Evolutionary conservation across 106 monocot species (phyloP), one percentile per base, ranked within the genome.

Genomic region (Dioscorea alata): DNA sequence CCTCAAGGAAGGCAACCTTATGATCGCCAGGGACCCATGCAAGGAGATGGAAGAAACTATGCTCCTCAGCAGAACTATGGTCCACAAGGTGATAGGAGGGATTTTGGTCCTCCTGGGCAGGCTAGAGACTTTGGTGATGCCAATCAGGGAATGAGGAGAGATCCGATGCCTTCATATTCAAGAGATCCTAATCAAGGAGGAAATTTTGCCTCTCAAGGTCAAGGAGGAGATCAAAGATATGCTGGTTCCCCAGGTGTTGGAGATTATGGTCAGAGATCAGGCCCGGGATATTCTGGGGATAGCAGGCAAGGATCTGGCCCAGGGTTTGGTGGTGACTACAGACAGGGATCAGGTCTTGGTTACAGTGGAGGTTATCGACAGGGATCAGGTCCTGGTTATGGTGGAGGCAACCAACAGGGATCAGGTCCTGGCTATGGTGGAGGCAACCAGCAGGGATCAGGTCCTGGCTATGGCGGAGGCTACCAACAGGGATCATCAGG

Each of bases 41-140:
- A 71, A 32, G 74, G 78, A 50, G 76, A 69, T 74, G 73, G 80
- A 59, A 68, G 74, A 32, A 70, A 66, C 50, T 72, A 81, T 76
- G 69, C 75, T 19, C 81, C 82, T 21, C 88, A 72, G 65, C 78
- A 76, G 53, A 76, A 69, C 54, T 76, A 71, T 57, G 59, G 66
- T 50, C 72, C 60, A 62, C 33, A 64, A 28, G 78, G 73, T 32
- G 73, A 74, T 53, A 77, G 79, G 63, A 71, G 74, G 19, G 74
- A 20, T 23, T 72, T 63, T 54, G 71, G 60, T 13, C 51, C 57
- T 25, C 65, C 58, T 18, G 51, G 57, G 6, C 42, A 42, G 10
- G 25, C 20, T 13, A 68, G 61, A 63, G 56, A 69, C 17, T 69
- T 52, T 34, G n/a, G 25, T 56, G 72, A 78, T 73, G 31, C 18